These are phyloP conservation scores for Hibiscus mutabilis DNA, from an alignment of 345 rosid genomes.

Conservation along the genomic window DNA sequence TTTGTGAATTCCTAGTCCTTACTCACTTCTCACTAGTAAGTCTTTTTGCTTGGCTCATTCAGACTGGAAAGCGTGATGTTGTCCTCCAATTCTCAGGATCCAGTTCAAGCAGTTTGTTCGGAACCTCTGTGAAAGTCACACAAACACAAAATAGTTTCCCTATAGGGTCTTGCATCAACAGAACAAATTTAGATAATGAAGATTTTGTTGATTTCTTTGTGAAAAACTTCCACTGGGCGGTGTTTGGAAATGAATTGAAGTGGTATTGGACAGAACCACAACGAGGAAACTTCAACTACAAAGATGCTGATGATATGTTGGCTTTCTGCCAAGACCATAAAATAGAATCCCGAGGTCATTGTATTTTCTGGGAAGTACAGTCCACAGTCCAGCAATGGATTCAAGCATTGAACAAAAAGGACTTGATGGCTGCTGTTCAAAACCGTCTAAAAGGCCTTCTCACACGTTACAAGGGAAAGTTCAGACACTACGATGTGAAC, in stretches of 20 bases:
- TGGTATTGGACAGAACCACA: constrained; percentile 96
- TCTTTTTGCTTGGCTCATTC: constrained; percentile 8
- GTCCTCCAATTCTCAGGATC: constrained; percentile 53
- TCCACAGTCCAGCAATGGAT: constrained; percentile 74
- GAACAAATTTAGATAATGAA: constrained; percentile 82
- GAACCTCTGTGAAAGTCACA: constrained; percentile 47
- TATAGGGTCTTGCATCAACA: constrained; percentile 73
- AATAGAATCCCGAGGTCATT: constrained; percentile 72
- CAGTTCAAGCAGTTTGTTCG: constrained; percentile 30
- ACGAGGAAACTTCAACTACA: constrained; percentile 67
- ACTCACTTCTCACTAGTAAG: background rate
- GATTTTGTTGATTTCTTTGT: constrained; percentile 75
- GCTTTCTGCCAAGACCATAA: constrained; percentile 54
- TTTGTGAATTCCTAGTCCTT: background rate
- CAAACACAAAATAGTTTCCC: constrained; percentile 79
- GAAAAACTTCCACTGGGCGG: constrained; percentile 85
- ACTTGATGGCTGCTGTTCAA: constrained; percentile 55
- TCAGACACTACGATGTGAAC: constrained; percentile 93
- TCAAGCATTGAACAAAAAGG: constrained; percentile 43
- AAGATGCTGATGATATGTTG: constrained; percentile 83
- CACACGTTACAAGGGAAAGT: constrained; percentile 70
- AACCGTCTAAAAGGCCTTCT: constrained; percentile 69
- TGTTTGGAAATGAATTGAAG: constrained; percentile 87
- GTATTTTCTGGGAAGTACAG: constrained; percentile 98
- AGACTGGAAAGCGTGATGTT: constrained; percentile 82